These are phyloP conservation scores for Tolypocladium ovalisporum DNA, from an alignment of 2,329 filamentous ascomycete genomes.

Conservation along the genomic window DNA sequence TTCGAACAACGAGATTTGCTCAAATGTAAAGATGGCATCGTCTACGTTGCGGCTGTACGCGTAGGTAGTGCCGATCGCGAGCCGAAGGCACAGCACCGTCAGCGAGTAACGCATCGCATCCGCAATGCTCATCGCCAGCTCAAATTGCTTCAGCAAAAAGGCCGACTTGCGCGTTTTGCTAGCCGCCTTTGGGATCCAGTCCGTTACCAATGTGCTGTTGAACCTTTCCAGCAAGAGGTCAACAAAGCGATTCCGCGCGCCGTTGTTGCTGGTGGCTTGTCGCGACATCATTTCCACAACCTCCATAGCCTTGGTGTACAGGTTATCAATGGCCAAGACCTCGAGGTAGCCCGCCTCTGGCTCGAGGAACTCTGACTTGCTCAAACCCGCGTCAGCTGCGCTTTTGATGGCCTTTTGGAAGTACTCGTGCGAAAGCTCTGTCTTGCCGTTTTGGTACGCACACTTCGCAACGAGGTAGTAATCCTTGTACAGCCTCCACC, in stretches of 20 bases:
- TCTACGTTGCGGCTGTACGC: slow-evolving; percentile 23
- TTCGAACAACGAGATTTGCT: slow-evolving; percentile 24
- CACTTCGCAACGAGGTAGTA: slow-evolving; percentile 26
- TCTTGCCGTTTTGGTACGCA: slow-evolving; percentile 19
- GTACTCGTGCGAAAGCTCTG: slow-evolving; percentile 22
- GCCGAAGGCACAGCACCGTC: slow-evolving; percentile 24
- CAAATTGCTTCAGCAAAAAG: slow-evolving; percentile 18
- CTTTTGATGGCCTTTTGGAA: slow-evolving; percentile 24
- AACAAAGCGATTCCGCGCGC: slow-evolving; percentile 17
- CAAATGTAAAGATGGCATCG: slow-evolving; percentile 22
- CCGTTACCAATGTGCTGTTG: slow-evolving; percentile 20
- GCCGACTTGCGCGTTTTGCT: slow-evolving; percentile 20
- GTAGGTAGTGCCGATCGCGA: slow-evolving; percentile 23
- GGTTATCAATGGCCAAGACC: slow-evolving; percentile 24
- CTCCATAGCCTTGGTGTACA: slow-evolving; percentile 22
- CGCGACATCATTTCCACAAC: slow-evolving; percentile 21
- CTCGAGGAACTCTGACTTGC: slow-evolving; percentile 22
- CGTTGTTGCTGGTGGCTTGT: slow-evolving; percentile 11
- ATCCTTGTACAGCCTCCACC: slow-evolving; percentile 30
- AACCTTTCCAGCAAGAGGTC: slow-evolving; percentile 24
- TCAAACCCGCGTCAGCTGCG: slow-evolving; percentile 12
- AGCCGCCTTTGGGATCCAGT: slow-evolving; percentile 30
- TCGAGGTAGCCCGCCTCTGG: slow-evolving; percentile 25
- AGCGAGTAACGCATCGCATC: slow-evolving; percentile 22
- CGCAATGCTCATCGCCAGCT: slow-evolving; percentile 20